A percentile compares a stretch with the other conserved stretches of the same genome.
phyloP scores from a whole-genome alignment of 176 grass and related monocot genomes.

The Puccinellia tenuiflora region DNA sequence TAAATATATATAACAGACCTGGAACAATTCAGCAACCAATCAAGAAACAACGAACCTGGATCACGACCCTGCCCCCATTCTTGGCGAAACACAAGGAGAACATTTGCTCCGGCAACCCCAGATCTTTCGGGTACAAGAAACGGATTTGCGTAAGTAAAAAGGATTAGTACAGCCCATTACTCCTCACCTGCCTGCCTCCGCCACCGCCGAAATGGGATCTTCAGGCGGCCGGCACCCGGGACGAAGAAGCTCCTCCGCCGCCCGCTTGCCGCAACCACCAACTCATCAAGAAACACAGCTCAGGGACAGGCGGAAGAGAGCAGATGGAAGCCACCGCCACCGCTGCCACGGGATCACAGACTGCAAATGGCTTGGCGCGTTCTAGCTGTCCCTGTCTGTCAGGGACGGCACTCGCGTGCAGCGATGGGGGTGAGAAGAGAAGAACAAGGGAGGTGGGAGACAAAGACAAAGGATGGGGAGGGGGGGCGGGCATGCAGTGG shows the following conservation, averaged over 20 bases:
- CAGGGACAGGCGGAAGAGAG: neutral
- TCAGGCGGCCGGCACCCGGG: slow-evolving; percentile 24
- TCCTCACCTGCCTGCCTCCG: neutral
- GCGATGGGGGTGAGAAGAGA: neutral
- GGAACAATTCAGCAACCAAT: neutral
- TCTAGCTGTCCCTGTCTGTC: slow-evolving; percentile 23
- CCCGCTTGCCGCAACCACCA: neutral
- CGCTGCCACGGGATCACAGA: slow-evolving; percentile 13
- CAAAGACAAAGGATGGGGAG: slow-evolving; percentile 21
- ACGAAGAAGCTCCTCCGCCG: neutral
- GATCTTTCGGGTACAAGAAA: slow-evolving; percentile 30
- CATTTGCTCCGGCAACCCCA: neutral
- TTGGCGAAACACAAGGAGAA: neutral
- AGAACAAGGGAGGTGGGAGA: slow-evolving; percentile 6
- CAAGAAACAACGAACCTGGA: neutral
- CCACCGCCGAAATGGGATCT: slow-evolving; percentile 12
- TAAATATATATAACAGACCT: neutral
- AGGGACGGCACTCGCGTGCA: slow-evolving; percentile 1
- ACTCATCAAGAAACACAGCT: slow-evolving; percentile 29
- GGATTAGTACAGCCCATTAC: slow-evolving; percentile 6
- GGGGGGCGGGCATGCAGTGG: slow-evolving; percentile 19
- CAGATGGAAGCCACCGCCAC: neutral
- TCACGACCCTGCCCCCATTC: neutral
- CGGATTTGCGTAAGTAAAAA: slow-evolving; percentile 1
- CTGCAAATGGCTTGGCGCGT: slow-evolving; percentile 13